phyloP scores from a whole-genome alignment of 441 rosid genomes.

The Adansonia gregorii region DNA sequence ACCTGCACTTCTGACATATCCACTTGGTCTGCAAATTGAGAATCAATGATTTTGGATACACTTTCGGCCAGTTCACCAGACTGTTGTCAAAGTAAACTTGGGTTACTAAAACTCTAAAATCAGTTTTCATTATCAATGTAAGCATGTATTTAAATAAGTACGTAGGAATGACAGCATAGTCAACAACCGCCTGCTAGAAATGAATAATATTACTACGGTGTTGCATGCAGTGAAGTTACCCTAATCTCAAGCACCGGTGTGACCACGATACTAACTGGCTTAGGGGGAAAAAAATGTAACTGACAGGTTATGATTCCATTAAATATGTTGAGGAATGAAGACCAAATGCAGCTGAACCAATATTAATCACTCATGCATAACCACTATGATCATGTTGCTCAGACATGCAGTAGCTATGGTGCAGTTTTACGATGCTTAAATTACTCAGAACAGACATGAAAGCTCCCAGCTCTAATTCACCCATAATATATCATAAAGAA shows the following conservation, averaged over 20 bases:
- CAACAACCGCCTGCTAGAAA: slow-evolving; percentile 4
- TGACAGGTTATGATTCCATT: slow-evolving; percentile 1
- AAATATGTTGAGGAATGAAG: background rate
- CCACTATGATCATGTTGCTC: background rate
- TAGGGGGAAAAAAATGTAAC: background rate
- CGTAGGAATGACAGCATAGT: slow-evolving; percentile 1
- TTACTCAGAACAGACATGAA: background rate
- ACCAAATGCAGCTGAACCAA: background rate
- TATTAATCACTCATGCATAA: slow-evolving; percentile 3
- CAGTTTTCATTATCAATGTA: background rate
- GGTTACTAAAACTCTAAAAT: slow-evolving; percentile 23
- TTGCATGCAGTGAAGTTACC: background rate
- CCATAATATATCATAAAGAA: slow-evolving; percentile 4
- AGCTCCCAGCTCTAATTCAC: background rate
- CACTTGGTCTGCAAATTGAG: slow-evolving; percentile 78
- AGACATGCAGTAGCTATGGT: background rate
- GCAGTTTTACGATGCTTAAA: slow-evolving; percentile 21
- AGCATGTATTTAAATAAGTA: slow-evolving; percentile 1
- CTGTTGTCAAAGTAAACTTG: slow-evolving; percentile 50
- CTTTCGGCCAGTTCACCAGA: slow-evolving; percentile 98
- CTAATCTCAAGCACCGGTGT: slow-evolving; percentile 6
- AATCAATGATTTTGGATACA: slow-evolving; percentile 87
- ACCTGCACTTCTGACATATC: slow-evolving; percentile 96
- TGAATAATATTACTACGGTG: background rate
- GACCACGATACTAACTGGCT: background rate